Evolutionary conservation across 2,329 filamentous ascomycete genomes (phyloP).

Genomic region (Paracorniculantispora psalliotae): DNA sequence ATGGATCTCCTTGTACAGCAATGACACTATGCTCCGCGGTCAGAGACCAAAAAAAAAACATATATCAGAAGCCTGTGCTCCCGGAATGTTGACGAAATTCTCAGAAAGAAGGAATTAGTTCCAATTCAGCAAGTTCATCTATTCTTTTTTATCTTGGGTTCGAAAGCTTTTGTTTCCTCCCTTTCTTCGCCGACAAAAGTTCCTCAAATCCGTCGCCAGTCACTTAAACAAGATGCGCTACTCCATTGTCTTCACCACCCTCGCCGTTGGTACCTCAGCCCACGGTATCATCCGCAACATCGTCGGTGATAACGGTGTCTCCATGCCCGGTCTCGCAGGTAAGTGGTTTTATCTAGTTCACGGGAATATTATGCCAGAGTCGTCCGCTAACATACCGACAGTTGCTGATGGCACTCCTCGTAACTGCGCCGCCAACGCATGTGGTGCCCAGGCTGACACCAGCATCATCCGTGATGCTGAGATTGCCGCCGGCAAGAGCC

Average conservation of each 20-base stretch:
- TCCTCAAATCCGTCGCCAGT: not conserved
- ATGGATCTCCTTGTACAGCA: too few species aligned
- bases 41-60: too few species aligned
- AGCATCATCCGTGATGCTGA: conserved; percentile 56
- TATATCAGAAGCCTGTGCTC: too few species aligned
- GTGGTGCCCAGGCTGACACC: conserved; percentile 57
- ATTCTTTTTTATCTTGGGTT: not conserved
- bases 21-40: not conserved
- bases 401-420: conserved; percentile 58
- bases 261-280: conserved; percentile 22
- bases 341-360: too few species aligned
- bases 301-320: conserved; percentile 51
- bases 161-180: not conserved
- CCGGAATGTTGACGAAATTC: too few species aligned
- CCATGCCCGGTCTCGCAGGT: conserved; percentile 47
- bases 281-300: conserved; percentile 51
- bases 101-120: too few species aligned
- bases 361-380: too few species aligned
- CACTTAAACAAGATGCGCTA: conserved; percentile 9
- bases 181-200: not conserved
- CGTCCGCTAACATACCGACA: conserved; percentile 16
- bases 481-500: conserved; percentile 46
- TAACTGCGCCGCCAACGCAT: conserved; percentile 51
- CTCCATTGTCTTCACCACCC: not conserved
- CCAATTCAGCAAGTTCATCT: not conserved